These are phyloP conservation scores for Wakefieldia striispora DNA, from an alignment of 768 basidiomycete genomes.

Conservation along the genomic window DNA sequence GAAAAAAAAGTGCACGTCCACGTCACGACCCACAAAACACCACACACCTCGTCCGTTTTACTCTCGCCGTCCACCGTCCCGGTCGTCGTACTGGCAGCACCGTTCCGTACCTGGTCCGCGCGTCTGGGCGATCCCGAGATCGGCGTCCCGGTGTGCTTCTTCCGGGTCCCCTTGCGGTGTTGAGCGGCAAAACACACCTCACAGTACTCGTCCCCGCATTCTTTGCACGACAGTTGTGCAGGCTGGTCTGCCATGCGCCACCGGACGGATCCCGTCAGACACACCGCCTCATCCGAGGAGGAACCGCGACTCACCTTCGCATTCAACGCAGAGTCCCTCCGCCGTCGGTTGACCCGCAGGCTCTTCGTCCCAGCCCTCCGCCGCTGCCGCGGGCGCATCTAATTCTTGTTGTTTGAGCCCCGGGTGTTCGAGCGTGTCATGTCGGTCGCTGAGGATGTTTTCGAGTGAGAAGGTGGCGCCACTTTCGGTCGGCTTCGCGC, in stretches of 20 bases:
- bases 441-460: slow-evolving; percentile 65
- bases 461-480: slow-evolving; percentile 53
- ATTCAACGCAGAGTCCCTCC: slow-evolving; percentile 79
- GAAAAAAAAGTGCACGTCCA: background rate
- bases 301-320: slow-evolving; percentile 61
- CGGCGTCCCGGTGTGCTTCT: slow-evolving; percentile 54
- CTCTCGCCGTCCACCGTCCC: slow-evolving; percentile 1
- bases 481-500: slow-evolving; percentile 2
- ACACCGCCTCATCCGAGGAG: background rate
- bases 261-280: background rate
- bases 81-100: background rate
- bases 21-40: background rate
- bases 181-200: slow-evolving; percentile 86
- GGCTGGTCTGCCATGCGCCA: slow-evolving; percentile 63
- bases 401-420: slow-evolving; percentile 30
- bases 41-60: slow-evolving; percentile 21
- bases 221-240: slow-evolving; percentile 68
- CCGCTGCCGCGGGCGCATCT: slow-evolving; percentile 35
- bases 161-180: slow-evolving; percentile 79
- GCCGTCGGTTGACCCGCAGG: slow-evolving; percentile 39
- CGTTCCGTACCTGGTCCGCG: slow-evolving; percentile 15
- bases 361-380: slow-evolving; percentile 71
- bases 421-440: slow-evolving; percentile 61
- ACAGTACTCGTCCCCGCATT: slow-evolving; percentile 72
- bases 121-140: slow-evolving; percentile 29